Conservation (phyloP, 2,329 filamentous ascomycete species). For the Hyphodiscus sp. region DNA sequence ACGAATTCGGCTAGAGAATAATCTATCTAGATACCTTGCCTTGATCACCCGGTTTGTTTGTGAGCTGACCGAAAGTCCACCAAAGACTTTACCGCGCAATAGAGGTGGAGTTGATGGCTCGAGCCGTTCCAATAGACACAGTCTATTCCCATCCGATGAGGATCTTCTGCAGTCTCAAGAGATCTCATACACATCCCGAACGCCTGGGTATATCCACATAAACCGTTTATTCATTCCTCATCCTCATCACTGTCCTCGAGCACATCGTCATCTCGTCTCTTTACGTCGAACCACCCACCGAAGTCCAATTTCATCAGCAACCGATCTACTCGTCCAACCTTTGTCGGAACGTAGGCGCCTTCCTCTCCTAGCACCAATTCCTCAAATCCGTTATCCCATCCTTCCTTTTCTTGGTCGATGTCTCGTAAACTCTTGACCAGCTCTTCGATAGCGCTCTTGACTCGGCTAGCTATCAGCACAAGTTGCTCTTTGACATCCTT, state of each 20-base stretch:
- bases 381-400: slow-evolving; percentile 30
- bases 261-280: slow-evolving; percentile 9
- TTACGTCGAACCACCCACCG: slow-evolving; percentile 29
- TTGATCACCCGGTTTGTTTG: too few species aligned
- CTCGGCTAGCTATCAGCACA: slow-evolving; percentile 52
- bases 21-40: too few species aligned
- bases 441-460: slow-evolving; percentile 62
- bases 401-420: slow-evolving; percentile 40
- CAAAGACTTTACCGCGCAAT: too few species aligned
- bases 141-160: neutral
- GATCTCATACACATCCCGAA: neutral
- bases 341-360: slow-evolving; percentile 59
- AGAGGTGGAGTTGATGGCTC: too few species aligned
- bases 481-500: slow-evolving; percentile 59
- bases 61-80: too few species aligned
- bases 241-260: slow-evolving; percentile 13
- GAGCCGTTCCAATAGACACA: neutral
- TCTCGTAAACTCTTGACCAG: slow-evolving; percentile 49
- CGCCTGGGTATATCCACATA: slow-evolving; percentile 9
- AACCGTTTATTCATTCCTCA: slow-evolving; percentile 13
- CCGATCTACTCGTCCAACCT: slow-evolving; percentile 74
- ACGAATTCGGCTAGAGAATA: too few species aligned
- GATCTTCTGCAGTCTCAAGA: neutral
- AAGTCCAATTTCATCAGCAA: slow-evolving; percentile 84
- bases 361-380: slow-evolving; percentile 34